Percentiles rank a stretch among this genome's conserved stretches.
Conservation (phyloP, 331 rosid species). For the Malus hybrid region DNA sequence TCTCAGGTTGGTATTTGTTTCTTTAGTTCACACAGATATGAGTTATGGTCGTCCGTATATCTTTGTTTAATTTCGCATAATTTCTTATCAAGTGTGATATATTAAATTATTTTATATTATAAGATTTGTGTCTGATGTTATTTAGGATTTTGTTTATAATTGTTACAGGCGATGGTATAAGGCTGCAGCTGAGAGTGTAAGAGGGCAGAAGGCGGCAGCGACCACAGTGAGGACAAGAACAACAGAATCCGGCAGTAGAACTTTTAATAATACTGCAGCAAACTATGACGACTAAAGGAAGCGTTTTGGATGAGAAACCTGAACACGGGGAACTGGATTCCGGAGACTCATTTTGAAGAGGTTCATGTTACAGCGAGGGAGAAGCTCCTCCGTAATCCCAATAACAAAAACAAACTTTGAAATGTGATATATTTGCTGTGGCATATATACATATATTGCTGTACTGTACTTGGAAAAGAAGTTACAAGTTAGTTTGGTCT, state of each 20-base stretch:
- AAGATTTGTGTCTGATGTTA: no score
- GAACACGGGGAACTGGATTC: conserved; percentile 64
- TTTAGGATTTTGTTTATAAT: not conserved
- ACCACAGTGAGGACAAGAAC: not conserved
- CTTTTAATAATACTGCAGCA: not conserved
- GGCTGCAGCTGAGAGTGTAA: conserved; percentile 26
- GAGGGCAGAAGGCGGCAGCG: conserved; percentile 10
- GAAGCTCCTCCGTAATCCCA: conserved; percentile 31
- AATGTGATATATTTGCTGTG: not conserved
- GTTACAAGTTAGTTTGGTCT: no score
- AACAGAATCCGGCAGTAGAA: not conserved
- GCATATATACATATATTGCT: no score
- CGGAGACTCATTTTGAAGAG: conserved; percentile 48
- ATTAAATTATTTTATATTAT: no score
- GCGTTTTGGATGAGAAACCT: conserved; percentile 76
- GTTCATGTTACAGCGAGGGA: conserved; percentile 44
- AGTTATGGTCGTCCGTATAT: no score
- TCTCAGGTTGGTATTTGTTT: conserved; percentile 31
- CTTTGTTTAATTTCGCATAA: no score
- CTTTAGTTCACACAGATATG: no score
- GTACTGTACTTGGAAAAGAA: not conserved
- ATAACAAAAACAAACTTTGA: conserved; percentile 10
- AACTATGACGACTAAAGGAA: not conserved
- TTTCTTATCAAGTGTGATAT: no score
- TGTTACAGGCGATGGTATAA: conserved; percentile 1